A percentile compares a stretch with the other conserved stretches of the same genome.
Evolutionary conservation across 176 grass and related monocot genomes (phyloP).

Genomic region (Coix lacrymajobi): DNA sequence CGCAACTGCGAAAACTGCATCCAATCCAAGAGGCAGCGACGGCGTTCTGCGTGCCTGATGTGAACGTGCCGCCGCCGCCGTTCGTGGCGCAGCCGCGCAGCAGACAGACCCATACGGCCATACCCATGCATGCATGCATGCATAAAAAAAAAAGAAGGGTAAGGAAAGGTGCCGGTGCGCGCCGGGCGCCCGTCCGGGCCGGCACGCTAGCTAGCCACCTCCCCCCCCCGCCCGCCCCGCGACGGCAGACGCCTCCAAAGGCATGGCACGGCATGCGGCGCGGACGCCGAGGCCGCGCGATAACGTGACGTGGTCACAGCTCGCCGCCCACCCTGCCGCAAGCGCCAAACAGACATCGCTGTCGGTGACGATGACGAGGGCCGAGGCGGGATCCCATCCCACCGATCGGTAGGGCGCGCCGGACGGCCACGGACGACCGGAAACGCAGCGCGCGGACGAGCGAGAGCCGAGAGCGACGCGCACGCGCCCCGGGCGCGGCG

Average conservation of each 20-base stretch:
- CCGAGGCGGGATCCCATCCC: background rate
- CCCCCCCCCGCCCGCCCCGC: background rate
- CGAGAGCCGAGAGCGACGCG: background rate
- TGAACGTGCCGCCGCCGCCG: background rate
- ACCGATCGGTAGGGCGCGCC: background rate
- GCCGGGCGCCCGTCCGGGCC: background rate
- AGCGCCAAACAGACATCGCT: background rate
- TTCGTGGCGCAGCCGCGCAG: background rate
- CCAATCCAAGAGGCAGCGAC: too few species aligned
- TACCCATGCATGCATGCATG: too few species aligned
- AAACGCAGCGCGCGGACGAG: background rate
- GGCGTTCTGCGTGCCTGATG: background rate
- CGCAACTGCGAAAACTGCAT: too few species aligned
- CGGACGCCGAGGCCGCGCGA: background rate
- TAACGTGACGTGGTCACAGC: slow-evolving; percentile 13
- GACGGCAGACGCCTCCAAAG: background rate
- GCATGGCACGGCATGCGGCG: background rate
- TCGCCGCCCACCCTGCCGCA: background rate
- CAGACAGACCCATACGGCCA: too few species aligned
- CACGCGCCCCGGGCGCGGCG: background rate
- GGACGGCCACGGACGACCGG: background rate
- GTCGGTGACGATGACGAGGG: background rate
- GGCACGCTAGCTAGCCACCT: too few species aligned
- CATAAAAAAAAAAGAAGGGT: background rate
- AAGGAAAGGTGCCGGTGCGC: background rate